Evolutionary conservation across 1,284 basidiomycete species (phyloP).

Genomic region (Rhizoctonia solani): DNA sequence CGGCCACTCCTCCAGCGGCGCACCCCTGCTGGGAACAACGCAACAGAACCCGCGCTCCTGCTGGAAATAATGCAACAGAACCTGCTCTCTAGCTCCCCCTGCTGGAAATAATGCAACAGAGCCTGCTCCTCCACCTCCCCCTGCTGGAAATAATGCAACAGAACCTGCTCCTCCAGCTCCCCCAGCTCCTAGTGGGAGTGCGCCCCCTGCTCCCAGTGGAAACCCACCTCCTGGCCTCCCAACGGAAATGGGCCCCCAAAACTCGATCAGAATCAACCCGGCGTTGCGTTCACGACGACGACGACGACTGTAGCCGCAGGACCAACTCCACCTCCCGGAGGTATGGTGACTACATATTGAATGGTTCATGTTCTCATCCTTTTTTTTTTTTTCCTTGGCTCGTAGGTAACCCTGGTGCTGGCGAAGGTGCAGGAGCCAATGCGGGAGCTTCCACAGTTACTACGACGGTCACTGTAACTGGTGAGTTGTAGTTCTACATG

Average conservation of each 20-base stretch:
- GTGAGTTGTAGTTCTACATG: neutral
- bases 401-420: neutral
- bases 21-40: neutral
- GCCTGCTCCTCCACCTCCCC: neutral
- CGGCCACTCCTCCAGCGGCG: neutral
- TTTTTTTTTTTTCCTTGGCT: neutral
- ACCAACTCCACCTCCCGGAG: neutral
- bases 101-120: neutral
- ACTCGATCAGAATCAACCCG: neutral
- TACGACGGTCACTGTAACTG: conserved; percentile 19
- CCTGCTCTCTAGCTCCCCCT: neutral
- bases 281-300: neutral
- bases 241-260: neutral
- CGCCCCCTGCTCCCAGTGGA: no score
- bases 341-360: no score
- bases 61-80: neutral
- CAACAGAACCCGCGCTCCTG: neutral
- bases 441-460: conserved; percentile 5
- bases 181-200: neutral
- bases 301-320: neutral
- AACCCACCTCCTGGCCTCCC: neutral
- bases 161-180: neutral
- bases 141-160: neutral
- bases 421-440: neutral
- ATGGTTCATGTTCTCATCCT: neutral